Evolutionary conservation across 805 yeast species (phyloP), one percentile per base, ranked within the genome.

Genomic region (Candida qinlingensis): DNA sequence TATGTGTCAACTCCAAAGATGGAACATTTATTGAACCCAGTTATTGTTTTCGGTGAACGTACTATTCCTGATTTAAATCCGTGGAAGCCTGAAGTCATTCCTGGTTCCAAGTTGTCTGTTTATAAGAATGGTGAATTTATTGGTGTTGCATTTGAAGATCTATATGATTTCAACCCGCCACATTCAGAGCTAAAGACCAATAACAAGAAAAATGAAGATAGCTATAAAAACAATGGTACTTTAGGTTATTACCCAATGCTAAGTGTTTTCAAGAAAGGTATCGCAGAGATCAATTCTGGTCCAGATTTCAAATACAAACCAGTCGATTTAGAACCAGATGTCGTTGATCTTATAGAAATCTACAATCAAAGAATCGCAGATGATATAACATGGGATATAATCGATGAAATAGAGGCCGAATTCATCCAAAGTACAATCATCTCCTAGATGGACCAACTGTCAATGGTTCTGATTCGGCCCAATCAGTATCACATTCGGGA

Each of bases 201-300:
- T 13, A 44, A 29, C 9, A 69, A 68, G 47, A 68, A 69, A 52
- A 74, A 71, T 39, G 67, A 64, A 39, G 67, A 65, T 48, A 65
- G 70, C 66, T 54, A 69, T 59, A 79, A 58, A 11, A 95, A 94
- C 62, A 97, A 94, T 62, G 96, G 96, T 0, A 70, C 80, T 39
- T 67, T 89, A 47, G 99, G 98, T 0, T 94, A 94, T 63, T 94
- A 83, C 66, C 98, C 99, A 1, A 87, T 90, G 70, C 74, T 88
- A 34, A 86, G 96, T 47, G 86, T 85, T 28, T 94, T 80, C 62
- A 80, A 80, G 54, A 85, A 85, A 3, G 98, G 98, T 0, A 69
- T 76, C 8, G 96, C 87, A 5, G 71, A 77, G 50, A 64, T 92
- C 48, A 81, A 86, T 53, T 73, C 88, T 3, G 86, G 90, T 0